These are phyloP conservation scores for Apostasia ramifera DNA, from an alignment of 106 monocot species.

Conservation along the genomic window DNA sequence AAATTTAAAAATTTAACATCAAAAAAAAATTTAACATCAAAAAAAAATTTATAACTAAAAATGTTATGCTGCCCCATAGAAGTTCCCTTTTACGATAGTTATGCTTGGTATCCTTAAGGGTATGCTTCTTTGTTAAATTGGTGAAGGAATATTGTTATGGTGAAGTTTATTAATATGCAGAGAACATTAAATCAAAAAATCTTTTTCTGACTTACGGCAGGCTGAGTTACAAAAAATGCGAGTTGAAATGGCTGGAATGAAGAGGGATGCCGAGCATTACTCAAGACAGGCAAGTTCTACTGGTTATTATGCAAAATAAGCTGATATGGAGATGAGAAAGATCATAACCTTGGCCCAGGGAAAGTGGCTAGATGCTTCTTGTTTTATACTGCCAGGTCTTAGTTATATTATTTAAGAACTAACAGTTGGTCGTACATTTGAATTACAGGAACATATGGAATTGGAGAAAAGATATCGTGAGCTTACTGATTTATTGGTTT, in stretches of 20 bases:
- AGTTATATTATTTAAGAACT: neutral
- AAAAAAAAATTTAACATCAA: too few species aligned
- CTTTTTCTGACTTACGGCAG: conserved; percentile 25
- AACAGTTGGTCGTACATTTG: neutral
- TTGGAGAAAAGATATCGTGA: conserved; percentile 96
- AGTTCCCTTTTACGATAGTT: too few species aligned
- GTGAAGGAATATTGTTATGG: neutral
- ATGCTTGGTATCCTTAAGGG: too few species aligned
- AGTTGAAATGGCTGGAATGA: conserved; percentile 99
- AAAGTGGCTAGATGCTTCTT: neutral
- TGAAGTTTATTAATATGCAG: neutral
- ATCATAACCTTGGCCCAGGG: neutral
- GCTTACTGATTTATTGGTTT: conserved; percentile 91
- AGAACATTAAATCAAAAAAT: neutral
- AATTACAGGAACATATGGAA: conserved; percentile 88
- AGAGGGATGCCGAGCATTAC: conserved; percentile 97
- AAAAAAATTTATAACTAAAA: too few species aligned
- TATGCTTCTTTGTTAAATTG: neutral
- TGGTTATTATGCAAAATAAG: neutral
- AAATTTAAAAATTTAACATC: too few species aligned
- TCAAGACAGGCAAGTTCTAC: conserved; percentile 66
- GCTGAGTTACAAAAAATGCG: conserved; percentile 95
- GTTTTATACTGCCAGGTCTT: neutral
- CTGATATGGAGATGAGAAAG: neutral
- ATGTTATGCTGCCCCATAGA: too few species aligned